These are phyloP conservation scores for Rhodotorula paludigena DNA, from an alignment of 768 basidiomycete species.

Conservation along the genomic window DNA sequence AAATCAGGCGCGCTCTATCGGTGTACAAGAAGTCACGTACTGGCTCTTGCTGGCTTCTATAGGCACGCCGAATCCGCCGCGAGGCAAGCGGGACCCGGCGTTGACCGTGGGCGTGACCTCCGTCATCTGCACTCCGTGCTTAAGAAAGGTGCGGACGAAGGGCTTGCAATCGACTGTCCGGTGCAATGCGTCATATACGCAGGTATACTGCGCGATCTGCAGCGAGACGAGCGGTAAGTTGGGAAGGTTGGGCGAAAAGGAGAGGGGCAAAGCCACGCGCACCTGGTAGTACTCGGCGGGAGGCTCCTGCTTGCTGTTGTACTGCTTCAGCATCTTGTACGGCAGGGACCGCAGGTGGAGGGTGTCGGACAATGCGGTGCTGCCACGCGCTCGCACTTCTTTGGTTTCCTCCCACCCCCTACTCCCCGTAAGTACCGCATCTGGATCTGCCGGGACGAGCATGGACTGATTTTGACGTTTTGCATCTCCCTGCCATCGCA, in stretches of 20 bases:
- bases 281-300: slow-evolving; percentile 17
- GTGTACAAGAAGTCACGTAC: too few relatives aligned
- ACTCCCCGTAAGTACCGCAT: background rate
- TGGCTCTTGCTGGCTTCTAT: background rate
- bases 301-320: background rate
- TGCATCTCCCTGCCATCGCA: too few relatives aligned
- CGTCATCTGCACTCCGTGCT: background rate
- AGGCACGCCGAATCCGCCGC: background rate
- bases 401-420: background rate
- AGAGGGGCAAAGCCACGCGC: background rate
- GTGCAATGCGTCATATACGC: slow-evolving; percentile 50
- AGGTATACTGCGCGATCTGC: slow-evolving; percentile 70
- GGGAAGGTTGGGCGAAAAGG: slow-evolving; percentile 2
- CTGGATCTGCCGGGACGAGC: background rate
- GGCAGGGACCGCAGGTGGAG: too few relatives aligned
- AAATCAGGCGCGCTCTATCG: too few relatives aligned
- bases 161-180: slow-evolving; percentile 60
- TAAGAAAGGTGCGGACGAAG: slow-evolving; percentile 65
- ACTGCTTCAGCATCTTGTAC: background rate
- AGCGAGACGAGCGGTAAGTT: slow-evolving; percentile 46
- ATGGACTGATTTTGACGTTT: too few relatives aligned
- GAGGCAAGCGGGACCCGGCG: slow-evolving; percentile 6
- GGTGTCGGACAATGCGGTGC: too few relatives aligned
- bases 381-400: background rate
- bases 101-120: slow-evolving; percentile 26